Evolutionary conservation across 116 monocot genomes (phyloP), one percentile per base, ranked within the genome.

Genomic region (Iris pallida): DNA sequence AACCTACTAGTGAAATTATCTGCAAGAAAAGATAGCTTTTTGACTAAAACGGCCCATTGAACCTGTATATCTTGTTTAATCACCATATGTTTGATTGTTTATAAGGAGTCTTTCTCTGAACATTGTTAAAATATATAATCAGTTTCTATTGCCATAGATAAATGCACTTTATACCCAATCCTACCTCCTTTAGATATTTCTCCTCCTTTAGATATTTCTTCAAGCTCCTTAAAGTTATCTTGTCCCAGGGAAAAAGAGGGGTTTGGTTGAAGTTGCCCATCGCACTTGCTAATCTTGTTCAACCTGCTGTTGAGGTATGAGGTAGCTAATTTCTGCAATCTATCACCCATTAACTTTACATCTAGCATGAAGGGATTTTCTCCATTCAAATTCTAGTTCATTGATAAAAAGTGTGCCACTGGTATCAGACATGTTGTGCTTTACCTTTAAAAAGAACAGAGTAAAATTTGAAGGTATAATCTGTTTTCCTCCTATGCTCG

Each of bases 211-310:
- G 16, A 57, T 40, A 40, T 12, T 40, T 59, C 40, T 40, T 59
- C 6, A 59, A 59, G 12, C 12, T 8, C 17, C 41, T 30, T 40
- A 30, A 30, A 30, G 59, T 58, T 66, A 16, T 65, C 16, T 56
- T 2, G 54, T 51, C 49, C 14, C 58, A 74, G 74, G 74, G 74
- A 11, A 74, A 66, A 49, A 74, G 49, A 66, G 74, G 74, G 30
- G 66, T 74, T 20, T 74, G 74, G 66, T 47, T 74, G 41, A 74
- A 74, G 66, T 55, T 74, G 58, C 65, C 66, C 7, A 74, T 66
- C 44, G 58, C 65, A 49, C 45, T 48, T 66, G 55, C 74, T 40
- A 66, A 57, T 74, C 74, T 66, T 74, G 66, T 74, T 47, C 74
- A 74, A 42, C 66, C 66, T 57, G 74, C 74, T 66, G 64, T 66